Evolutionary conservation across 345 rosid species (phyloP).

Genomic region (Ailanthus altissimus): DNA sequence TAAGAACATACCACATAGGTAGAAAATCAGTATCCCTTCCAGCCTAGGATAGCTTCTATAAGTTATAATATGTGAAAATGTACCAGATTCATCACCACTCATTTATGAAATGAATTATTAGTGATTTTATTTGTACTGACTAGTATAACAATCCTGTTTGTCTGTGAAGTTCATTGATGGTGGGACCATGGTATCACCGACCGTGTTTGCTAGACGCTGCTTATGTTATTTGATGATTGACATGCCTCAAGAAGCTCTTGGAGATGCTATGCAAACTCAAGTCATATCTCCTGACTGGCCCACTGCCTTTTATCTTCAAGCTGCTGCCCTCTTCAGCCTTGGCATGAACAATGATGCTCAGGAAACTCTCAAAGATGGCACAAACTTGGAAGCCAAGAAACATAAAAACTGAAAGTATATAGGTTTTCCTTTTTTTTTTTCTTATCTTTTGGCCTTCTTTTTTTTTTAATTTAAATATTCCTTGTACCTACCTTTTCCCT

Average conservation of each 20-base stretch:
- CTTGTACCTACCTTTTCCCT: slow-evolving; percentile 30
- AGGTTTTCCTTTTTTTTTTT: slow-evolving; percentile 19
- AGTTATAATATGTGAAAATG: not conserved
- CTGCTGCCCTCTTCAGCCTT: slow-evolving; percentile 79
- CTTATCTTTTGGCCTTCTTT: not conserved
- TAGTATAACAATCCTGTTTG: not conserved
- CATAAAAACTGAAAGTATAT: slow-evolving; percentile 57
- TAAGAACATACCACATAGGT: too few species aligned
- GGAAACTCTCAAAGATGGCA: slow-evolving; percentile 83
- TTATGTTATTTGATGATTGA: slow-evolving; percentile 68
- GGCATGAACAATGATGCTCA: slow-evolving; percentile 80
- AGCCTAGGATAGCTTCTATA: not conserved
- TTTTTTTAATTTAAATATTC: slow-evolving; percentile 32
- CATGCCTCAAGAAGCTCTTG: slow-evolving; percentile 82
- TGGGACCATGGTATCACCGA: slow-evolving; percentile 79
- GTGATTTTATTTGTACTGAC: not conserved
- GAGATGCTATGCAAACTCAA: slow-evolving; percentile 84
- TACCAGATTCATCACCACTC: not conserved
- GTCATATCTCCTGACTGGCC: slow-evolving; percentile 80
- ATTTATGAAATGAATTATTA: not conserved
- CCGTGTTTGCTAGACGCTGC: slow-evolving; percentile 76
- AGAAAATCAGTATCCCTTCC: not conserved
- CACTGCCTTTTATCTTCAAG: slow-evolving; percentile 78
- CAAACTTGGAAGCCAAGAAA: slow-evolving; percentile 69
- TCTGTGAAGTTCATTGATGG: slow-evolving; percentile 65